Base-by-base conservation (phyloP, 805 yeast genomes). In the Cyberlindnera mrakii region DNA sequence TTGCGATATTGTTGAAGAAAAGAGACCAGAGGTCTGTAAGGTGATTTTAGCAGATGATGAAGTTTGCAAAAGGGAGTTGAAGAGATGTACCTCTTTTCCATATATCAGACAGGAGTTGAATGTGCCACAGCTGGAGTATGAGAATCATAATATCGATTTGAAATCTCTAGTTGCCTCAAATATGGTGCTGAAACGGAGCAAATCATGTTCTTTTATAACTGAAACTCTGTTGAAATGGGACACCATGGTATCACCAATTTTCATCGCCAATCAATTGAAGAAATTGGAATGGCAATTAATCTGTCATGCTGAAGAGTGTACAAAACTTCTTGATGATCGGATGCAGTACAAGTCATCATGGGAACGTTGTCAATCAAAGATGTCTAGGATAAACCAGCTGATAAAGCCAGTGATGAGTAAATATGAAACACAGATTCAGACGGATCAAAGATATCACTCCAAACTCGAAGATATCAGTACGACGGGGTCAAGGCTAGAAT, bases 401-500 rank as follows among this genome's bases (percentile, higher is more conserved):
- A 20, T 43, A 3, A 48, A 48, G 13, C 58, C 60, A 9, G 33
- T 49, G 4, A 33, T 50, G 9, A 52, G 48, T 27, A 44, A 46
- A 25, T 51, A 51, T 43, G 57, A 59, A 31, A 17, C 48, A 3
- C 53, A 51, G 35, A 34, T 49, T 1, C 55, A 55, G 25, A 48
- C 46, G 6, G 51, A 62, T 41, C 61, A 65, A 18, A 45, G 67
- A 18, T 49, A 71, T 13, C 60, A 65, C 7, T 56, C 63, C 25
- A 74, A 72, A 45, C 56, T 72, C 41, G 58, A 62, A 20, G 83
- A 80, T 46, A 64, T 80, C 15, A 75, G 74, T 40, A 73, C 80
- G 8, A 62, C 77, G 40, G 73, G 77, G 30, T 80, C 85, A 3
- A 67, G 81, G 47, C 58, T 85, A 40, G 76, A 78, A 51, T 85